Evolutionary conservation across 1,139 yeast genomes (phyloP), one percentile per base, ranked within the genome.

Genomic region (Petasospora rhodanensis): DNA sequence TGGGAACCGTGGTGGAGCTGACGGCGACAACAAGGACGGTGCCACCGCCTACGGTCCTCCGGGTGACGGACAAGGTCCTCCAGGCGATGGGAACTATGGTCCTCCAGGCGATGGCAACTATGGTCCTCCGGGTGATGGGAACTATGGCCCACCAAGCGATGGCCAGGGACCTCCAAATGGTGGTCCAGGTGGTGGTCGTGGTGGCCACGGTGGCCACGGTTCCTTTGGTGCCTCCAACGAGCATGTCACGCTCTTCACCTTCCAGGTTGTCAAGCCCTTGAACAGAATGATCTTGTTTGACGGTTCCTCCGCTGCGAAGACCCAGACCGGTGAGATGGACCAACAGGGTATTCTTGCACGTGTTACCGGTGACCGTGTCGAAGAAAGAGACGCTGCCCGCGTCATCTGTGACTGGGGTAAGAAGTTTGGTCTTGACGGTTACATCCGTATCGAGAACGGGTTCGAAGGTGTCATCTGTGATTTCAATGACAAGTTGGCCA

Each of bases 241-340:
- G 3, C 43, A 43, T 21, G 19, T 49, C 7, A 34, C 51, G 14
- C 39, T 73, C 32, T 53, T 66, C 35, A 68, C 78, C 0, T 71
- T 73, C 42, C 55, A 60, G 37, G 67, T 65, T 8, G 55, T 52
- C 3, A 59, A 56, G 38, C 75, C 78, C 5, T 50, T 74, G 32
- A 62, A 61, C 41, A 66, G 61, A 38, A 49, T 75, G 22, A 56
- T 75, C 9, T 63, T 64, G 34, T 49, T 75, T 13, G 79, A 75
- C 40, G 80, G 81, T 6, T 78, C 79, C 0, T 73, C 79, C 19
- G 80, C 78, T 14, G 72, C 79, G 1, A 75, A 75, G 48, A 31
- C 44, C 2, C 23, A 37, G 3, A 59, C 70, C 1, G 79, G 79
- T 3, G 74, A 69, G 47, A 73, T 73, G 79, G 80, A 75, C 47